Conservation (phyloP, 192 early-diverging fungal genomes). For the Coemansia biformis region DNA sequence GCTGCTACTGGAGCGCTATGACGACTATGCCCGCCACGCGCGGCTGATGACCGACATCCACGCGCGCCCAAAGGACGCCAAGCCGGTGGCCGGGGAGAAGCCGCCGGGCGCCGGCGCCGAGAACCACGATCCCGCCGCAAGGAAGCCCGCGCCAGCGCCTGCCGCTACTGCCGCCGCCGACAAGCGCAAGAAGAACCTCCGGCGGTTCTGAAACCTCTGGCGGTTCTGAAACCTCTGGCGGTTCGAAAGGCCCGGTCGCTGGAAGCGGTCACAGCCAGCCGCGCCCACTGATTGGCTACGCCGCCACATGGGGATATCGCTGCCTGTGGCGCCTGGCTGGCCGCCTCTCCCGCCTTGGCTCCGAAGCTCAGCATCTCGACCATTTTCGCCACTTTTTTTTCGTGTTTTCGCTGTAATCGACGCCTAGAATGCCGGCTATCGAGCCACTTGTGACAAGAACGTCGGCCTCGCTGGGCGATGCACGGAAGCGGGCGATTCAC, state of each 20-base stretch:
- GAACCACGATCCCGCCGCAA: constrained; percentile 19
- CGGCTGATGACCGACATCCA: constrained; percentile 76
- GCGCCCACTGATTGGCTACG: too few relatives aligned
- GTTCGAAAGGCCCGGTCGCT: too few relatives aligned
- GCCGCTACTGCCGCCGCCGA: too few relatives aligned
- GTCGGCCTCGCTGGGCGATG: constrained; percentile 59
- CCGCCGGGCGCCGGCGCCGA: constrained; percentile 2
- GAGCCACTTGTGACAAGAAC: constrained; percentile 38
- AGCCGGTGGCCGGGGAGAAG: neutral
- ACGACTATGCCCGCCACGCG: constrained; percentile 77
- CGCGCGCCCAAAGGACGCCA: constrained; percentile 48
- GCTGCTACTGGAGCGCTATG: constrained; percentile 82
- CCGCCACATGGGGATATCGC: too few relatives aligned
- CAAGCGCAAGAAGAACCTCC: constrained; percentile 48
- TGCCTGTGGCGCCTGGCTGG: constrained; percentile 1
- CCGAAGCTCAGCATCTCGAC: too few relatives aligned
- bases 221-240: constrained; percentile 50
- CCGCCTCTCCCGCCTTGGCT: neutral
- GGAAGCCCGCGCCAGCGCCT: too few relatives aligned
- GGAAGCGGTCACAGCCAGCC: too few relatives aligned
- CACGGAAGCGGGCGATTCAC: constrained; percentile 56
- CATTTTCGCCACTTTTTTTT: neutral
- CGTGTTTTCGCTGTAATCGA: neutral
- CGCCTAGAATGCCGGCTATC: constrained; percentile 34
- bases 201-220: constrained; percentile 48